phyloP scores from a whole-genome alignment of 2,329 filamentous ascomycete species.

The Hypoxylon sp. region DNA sequence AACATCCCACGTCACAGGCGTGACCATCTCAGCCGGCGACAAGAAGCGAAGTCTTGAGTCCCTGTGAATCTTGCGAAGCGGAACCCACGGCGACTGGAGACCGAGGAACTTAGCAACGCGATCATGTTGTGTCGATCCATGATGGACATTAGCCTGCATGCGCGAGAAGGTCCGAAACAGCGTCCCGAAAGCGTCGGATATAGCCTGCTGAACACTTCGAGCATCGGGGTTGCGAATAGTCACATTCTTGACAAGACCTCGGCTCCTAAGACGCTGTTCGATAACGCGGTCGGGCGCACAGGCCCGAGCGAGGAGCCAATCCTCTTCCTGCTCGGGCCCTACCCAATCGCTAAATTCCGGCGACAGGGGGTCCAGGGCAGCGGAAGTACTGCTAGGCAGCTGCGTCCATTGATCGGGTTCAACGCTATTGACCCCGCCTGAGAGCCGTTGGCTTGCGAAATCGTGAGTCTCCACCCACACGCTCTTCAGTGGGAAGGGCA shows the following conservation, averaged over 20 bases:
- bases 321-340: conserved; percentile 56
- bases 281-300: conserved; percentile 69
- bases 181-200: conserved; percentile 69
- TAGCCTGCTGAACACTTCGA: conserved; percentile 70
- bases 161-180: conserved; percentile 58
- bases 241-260: conserved; percentile 74
- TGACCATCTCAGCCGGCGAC: conserved; percentile 75
- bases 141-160: conserved; percentile 45
- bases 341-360: conserved; percentile 59
- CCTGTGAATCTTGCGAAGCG: conserved; percentile 78
- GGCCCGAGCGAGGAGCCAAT: conserved; percentile 74
- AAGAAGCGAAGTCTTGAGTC: conserved; percentile 77
- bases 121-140: conserved; percentile 47
- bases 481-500: conserved; percentile 71
- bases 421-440: conserved; percentile 43
- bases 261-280: conserved; percentile 76
- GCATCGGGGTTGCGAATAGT: conserved; percentile 70
- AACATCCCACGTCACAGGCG: conserved; percentile 74
- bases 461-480: conserved; percentile 62
- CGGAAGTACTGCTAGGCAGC: conserved; percentile 57
- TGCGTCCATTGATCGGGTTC: conserved; percentile 64
- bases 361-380: conserved; percentile 57
- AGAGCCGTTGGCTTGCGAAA: conserved; percentile 52
- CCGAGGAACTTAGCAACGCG: conserved; percentile 61
- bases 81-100: conserved; percentile 75